Conservation (phyloP, 371 early-diverging fungal genomes). For the Blastocladiella emersonii region DNA sequence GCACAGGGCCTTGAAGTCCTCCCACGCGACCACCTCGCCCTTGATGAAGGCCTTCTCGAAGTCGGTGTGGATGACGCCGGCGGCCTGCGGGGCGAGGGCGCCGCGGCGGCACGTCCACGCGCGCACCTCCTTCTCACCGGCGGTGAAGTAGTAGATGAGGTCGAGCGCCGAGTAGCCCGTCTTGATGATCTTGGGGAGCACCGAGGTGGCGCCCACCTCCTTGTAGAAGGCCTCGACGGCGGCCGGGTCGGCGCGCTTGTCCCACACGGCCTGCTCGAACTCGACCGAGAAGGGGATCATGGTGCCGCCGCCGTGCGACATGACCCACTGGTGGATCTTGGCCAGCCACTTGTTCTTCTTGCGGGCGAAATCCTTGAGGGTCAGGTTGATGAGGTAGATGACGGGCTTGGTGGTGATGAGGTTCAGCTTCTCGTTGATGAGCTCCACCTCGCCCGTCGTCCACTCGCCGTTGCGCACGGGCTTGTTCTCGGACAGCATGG, state of each 20-base stretch:
- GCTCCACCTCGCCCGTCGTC: slow-evolving; percentile 81
- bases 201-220: slow-evolving; percentile 33
- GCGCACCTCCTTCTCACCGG: slow-evolving; percentile 86
- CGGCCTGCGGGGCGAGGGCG: slow-evolving; percentile 92
- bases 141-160: slow-evolving; percentile 95
- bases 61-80: slow-evolving; percentile 60
- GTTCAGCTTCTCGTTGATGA: slow-evolving; percentile 69
- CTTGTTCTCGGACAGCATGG: slow-evolving; percentile 35
- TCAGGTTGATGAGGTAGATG: slow-evolving; percentile 91
- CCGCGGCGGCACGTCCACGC: slow-evolving; percentile 88
- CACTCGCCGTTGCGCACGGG: slow-evolving; percentile 81
- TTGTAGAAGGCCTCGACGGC: slow-evolving; percentile 24
- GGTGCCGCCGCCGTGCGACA: slow-evolving; percentile 67
- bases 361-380: slow-evolving; percentile 72
- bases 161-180: slow-evolving; percentile 82
- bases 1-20: slow-evolving; percentile 67
- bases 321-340: slow-evolving; percentile 83
- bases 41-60: slow-evolving; percentile 87
- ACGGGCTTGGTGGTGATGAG: slow-evolving; percentile 97
- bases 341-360: slow-evolving; percentile 87
- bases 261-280: slow-evolving; percentile 20
- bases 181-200: slow-evolving; percentile 79
- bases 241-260: slow-evolving; percentile 9
- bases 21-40: slow-evolving; percentile 90
- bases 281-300: slow-evolving; percentile 86